Evolutionary conservation across 768 basidiomycete genomes (phyloP).

Genomic region (Daedaleopsis nitida): DNA sequence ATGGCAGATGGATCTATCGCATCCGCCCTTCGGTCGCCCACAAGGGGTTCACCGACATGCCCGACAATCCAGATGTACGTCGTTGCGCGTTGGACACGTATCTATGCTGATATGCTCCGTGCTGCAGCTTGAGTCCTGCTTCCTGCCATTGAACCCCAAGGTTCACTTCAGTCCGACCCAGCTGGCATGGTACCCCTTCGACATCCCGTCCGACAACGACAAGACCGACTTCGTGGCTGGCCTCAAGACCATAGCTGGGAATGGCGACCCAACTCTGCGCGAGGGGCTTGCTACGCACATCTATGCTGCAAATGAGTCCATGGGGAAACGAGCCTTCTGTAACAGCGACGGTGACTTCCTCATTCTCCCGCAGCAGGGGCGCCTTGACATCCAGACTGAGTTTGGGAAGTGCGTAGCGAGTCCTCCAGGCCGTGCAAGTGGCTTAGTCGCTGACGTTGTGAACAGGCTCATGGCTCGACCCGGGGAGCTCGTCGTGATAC

Average conservation of each 20-base stretch:
- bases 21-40: slow-evolving; percentile 71
- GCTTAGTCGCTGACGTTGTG: slow-evolving; percentile 3
- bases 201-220: slow-evolving; percentile 43
- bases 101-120: background rate
- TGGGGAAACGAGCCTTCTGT: slow-evolving; percentile 62
- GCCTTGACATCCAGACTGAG: slow-evolving; percentile 70
- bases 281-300: slow-evolving; percentile 69
- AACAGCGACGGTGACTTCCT: slow-evolving; percentile 69
- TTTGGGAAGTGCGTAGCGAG: slow-evolving; percentile 54
- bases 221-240: slow-evolving; percentile 59
- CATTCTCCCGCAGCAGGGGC: slow-evolving; percentile 64
- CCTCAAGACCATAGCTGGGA: slow-evolving; percentile 63
- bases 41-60: slow-evolving; percentile 56
- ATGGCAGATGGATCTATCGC: slow-evolving; percentile 60
- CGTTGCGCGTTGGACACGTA: background rate
- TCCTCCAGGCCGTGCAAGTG: background rate
- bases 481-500: slow-evolving; percentile 66
- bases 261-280: slow-evolving; percentile 61
- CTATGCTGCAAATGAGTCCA: slow-evolving; percentile 59
- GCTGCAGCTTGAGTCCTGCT: slow-evolving; percentile 60
- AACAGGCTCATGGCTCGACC: slow-evolving; percentile 60
- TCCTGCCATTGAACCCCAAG: slow-evolving; percentile 59
- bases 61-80: slow-evolving; percentile 60
- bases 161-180: slow-evolving; percentile 65
- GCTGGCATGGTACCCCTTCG: slow-evolving; percentile 66